A percentile compares a stretch with the other conserved stretches of the same genome.
Conservation (phyloP, 2,329 filamentous ascomycete genomes). For the Cryphonectria radicalis region DNA sequence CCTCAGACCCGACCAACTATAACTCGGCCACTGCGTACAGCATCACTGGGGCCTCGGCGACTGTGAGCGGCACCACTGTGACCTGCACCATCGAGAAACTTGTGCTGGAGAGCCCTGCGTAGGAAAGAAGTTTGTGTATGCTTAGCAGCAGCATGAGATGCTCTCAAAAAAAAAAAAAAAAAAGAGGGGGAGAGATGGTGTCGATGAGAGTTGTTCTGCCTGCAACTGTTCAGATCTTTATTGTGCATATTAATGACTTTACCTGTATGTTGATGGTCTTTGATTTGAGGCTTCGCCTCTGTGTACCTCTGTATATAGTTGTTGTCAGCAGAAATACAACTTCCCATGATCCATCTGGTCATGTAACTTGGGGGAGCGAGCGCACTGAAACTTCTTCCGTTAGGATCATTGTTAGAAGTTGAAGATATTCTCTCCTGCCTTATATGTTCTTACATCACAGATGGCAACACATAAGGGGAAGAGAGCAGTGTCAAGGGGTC, state of each 20-base stretch:
- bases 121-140: background rate
- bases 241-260: background rate
- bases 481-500: too few relatives aligned
- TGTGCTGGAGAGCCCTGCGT: constrained; percentile 44
- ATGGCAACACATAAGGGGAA: too few relatives aligned
- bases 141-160: too few relatives aligned
- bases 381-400: background rate
- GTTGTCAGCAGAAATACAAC: background rate
- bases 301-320: background rate
- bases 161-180: background rate
- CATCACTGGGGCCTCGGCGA: constrained; percentile 40
- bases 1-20: constrained; percentile 44
- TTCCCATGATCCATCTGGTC: too few relatives aligned
- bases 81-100: constrained; percentile 52
- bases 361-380: background rate
- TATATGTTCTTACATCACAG: too few relatives aligned
- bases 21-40: constrained; percentile 42
- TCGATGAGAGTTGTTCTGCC: too few relatives aligned
- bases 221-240: background rate
- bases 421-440: too few relatives aligned
- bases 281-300: background rate
- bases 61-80: constrained; percentile 41
- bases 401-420: too few relatives aligned
- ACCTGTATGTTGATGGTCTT: constrained; percentile 6
- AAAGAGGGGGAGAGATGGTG: background rate